Percentiles rank a stretch among this genome's conserved stretches.
Evolutionary conservation across 805 yeast genomes (phyloP).

Genomic region (Kodamaea leandrae): DNA sequence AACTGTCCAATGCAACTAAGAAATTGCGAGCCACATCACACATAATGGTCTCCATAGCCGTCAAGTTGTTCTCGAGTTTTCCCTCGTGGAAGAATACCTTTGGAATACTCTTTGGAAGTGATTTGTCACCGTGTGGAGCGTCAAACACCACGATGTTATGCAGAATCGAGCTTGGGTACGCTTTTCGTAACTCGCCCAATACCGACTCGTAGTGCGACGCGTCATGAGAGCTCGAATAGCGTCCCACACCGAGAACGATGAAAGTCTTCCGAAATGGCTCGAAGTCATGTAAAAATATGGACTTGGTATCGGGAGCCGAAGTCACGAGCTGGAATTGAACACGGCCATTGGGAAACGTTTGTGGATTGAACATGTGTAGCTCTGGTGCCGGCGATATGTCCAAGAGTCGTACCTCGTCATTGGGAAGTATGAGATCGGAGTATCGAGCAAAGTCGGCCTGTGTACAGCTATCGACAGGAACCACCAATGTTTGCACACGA

Average conservation of each 20-base stretch:
- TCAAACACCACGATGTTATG: conserved; percentile 57
- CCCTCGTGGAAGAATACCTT: conserved; percentile 24
- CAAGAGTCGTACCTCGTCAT: conserved; percentile 62
- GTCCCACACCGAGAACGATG: conserved; percentile 49
- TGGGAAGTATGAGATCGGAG: conserved; percentile 43
- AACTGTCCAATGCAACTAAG: conserved; percentile 59
- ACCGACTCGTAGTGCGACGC: conserved; percentile 15
- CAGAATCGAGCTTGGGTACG: conserved; percentile 51
- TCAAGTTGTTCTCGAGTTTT: conserved; percentile 24
- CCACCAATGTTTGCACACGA: conserved; percentile 60
- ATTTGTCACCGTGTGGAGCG: conserved; percentile 28
- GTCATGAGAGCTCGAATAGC: conserved; percentile 18
- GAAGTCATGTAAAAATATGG: conserved; percentile 74
- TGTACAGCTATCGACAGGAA: conserved; percentile 59
- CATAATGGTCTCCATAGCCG: conserved; percentile 56
- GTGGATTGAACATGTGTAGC: conserved; percentile 67
- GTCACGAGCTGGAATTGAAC: conserved; percentile 56
- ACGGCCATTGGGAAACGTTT: conserved; percentile 76
- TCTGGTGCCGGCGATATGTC: conserved; percentile 66
- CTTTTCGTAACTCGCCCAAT: conserved; percentile 40
- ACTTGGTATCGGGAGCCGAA: conserved; percentile 49
- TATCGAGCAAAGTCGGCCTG: conserved; percentile 42
- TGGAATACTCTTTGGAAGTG: conserved; percentile 16
- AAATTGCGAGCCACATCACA: conserved; percentile 71
- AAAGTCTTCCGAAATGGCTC: conserved; percentile 85